A percentile compares a stretch with the other conserved stretches of the same genome.
Evolutionary conservation across 495 filamentous ascomycete species (phyloP).

Genomic region (Penicillium steckii): DNA sequence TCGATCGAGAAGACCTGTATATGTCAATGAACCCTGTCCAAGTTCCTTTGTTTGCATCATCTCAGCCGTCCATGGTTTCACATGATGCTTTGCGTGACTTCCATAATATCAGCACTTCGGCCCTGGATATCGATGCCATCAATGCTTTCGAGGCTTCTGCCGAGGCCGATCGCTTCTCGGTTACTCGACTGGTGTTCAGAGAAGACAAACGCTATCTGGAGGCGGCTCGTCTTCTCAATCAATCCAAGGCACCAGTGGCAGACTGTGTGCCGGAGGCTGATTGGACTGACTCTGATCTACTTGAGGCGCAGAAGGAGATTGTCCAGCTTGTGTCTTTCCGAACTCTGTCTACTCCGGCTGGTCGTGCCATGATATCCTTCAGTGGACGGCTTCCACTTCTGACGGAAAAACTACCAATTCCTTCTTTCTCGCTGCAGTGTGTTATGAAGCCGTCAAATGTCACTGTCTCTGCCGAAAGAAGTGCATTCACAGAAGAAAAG

Average conservation of each 20-base stretch:
- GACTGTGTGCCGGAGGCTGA: conserved; percentile 71
- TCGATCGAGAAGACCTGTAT: conserved; percentile 78
- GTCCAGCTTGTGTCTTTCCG: conserved; percentile 80
- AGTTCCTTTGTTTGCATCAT: conserved; percentile 29
- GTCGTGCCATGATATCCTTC: conserved; percentile 80
- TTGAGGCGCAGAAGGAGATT: conserved; percentile 90
- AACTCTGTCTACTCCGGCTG: conserved; percentile 82
- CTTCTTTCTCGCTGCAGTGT: conserved; percentile 84
- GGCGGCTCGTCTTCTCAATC: conserved; percentile 74
- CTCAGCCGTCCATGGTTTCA: conserved; percentile 44
- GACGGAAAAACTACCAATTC: conserved; percentile 84
- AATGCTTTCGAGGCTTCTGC: conserved; percentile 64
- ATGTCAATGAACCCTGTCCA: conserved; percentile 56
- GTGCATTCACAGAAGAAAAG: conserved; percentile 86
- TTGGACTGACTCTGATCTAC: conserved; percentile 80
- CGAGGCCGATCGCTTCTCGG: conserved; percentile 74
- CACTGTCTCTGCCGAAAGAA: conserved; percentile 82
- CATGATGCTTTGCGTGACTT: conserved; percentile 72
- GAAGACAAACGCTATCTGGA: conserved; percentile 87
- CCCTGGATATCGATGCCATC: conserved; percentile 56
- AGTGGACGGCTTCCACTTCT: conserved; percentile 78
- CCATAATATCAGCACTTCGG: conserved; percentile 65
- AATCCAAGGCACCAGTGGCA: conserved; percentile 70
- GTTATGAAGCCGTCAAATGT: conserved; percentile 88
- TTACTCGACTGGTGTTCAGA: conserved; percentile 82